Conservation (phyloP, 805 yeast species). For the Debaryomyces maramus region DNA sequence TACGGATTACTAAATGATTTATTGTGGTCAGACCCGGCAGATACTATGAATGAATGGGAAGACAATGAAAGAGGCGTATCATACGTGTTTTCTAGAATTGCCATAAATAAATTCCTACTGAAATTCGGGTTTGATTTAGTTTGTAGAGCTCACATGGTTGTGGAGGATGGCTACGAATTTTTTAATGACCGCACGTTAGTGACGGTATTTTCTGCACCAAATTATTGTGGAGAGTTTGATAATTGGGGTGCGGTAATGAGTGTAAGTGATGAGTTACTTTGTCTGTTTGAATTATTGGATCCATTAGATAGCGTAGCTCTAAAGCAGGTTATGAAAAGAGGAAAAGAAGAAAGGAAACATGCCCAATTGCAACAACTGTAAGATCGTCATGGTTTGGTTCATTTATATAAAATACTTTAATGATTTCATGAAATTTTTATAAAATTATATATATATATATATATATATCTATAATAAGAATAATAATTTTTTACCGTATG, state of each 20-base stretch:
- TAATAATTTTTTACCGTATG: no score
- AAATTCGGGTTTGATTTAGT: slow-evolving; percentile 79
- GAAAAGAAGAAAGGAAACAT: slow-evolving; percentile 79
- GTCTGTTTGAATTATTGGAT: slow-evolving; percentile 90
- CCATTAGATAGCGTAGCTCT: slow-evolving; percentile 92
- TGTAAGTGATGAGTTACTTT: slow-evolving; percentile 86
- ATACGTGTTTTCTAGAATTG: slow-evolving; percentile 75
- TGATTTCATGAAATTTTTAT: slow-evolving; percentile 2
- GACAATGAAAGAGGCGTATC: slow-evolving; percentile 85
- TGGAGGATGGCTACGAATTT: slow-evolving; percentile 85
- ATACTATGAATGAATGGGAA: slow-evolving; percentile 81
- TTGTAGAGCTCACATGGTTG: slow-evolving; percentile 88
- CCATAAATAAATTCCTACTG: slow-evolving; percentile 72
- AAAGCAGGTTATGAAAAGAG: slow-evolving; percentile 91
- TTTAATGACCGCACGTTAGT: slow-evolving; percentile 72
- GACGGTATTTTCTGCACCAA: slow-evolving; percentile 80
- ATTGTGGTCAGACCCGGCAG: slow-evolving; percentile 85
- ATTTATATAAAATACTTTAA: neutral
- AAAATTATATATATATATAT: neutral
- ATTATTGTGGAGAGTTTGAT: slow-evolving; percentile 79
- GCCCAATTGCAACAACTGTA: slow-evolving; percentile 35
- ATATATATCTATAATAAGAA: no score
- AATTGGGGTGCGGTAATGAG: slow-evolving; percentile 97
- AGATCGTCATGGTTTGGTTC: neutral
- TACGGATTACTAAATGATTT: slow-evolving; percentile 75